Base-by-base conservation (phyloP, 345 rosid genomes). In the Moringa oleifera region DNA sequence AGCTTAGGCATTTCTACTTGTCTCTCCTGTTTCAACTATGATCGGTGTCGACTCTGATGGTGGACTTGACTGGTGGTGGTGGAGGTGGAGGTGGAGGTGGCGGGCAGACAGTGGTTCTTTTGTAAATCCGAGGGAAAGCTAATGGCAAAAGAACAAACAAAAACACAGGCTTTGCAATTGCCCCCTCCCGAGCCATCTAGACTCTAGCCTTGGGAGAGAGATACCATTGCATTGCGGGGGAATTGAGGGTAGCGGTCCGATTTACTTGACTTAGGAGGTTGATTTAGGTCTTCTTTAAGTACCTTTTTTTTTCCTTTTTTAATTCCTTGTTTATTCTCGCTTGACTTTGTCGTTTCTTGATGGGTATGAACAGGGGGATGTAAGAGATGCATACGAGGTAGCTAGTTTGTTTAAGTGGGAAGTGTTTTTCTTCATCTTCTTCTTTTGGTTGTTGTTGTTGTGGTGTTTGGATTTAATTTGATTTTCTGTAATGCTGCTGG, bases 201-300 rank as follows among this genome's bases (percentile, higher is more conserved):
- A 80, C 76, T 55, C 11, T 75, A 82, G 93, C 84, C 63, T 66
- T 55, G 77, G 90, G 80, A 87, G 85, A 84, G 86, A 81, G 73
- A 71, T 57, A 82, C 80, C 63, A 69, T 84, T 87, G 90, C 90
- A 84, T 79, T 58, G 90, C 83, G 88, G 94, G n/a, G 94, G 94
- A 84, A 87, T 87, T 77, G 94, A 87, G 90, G 94, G 86, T 82
- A 72, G 71, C 94, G 94, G 94, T 87, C 94, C 94, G 90, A 87
- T 68, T 78, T 41, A 41, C 12, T 41, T 41, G 6, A 41, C 37
- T 33, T 33, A 4, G 5, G 11, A 33, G 11, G 11, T 33, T 33
- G 11, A 33, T 33, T 33, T 45, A 55, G 56, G 61, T 61, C 50
- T 60, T 51, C 58, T 58, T 51, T 55, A 28, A 2, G 8, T 53